Evolutionary conservation across 192 early-diverging fungal species (phyloP).

Genomic region (Paraglomus brasilianum): DNA sequence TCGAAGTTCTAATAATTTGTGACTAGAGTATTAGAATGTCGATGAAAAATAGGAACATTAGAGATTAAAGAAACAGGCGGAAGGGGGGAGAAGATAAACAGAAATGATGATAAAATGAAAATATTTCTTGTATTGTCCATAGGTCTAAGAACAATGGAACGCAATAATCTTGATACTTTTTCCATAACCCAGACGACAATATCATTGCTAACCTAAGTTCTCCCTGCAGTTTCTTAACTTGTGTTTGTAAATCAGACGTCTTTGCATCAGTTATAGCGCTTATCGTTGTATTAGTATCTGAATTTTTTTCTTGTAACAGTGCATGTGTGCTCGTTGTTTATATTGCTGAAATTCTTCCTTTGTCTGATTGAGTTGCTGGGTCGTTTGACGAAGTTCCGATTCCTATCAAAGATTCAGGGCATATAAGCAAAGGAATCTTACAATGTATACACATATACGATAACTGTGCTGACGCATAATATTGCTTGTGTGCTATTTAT

Average conservation of each 20-base stretch:
- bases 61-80: too few relatives aligned
- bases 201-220: slow-evolving; percentile 37
- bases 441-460: too few relatives aligned
- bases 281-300: slow-evolving; percentile 9
- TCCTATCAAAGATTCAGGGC: slow-evolving; percentile 41
- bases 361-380: slow-evolving; percentile 42
- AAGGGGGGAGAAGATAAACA: not conserved
- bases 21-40: slow-evolving; percentile 23
- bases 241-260: slow-evolving; percentile 33
- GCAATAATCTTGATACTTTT: too few relatives aligned
- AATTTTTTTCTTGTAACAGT: slow-evolving; percentile 45
- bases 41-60: not conserved
- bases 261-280: slow-evolving; percentile 3
- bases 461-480: too few relatives aligned
- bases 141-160: too few relatives aligned
- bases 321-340: slow-evolving; percentile 51
- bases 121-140: too few relatives aligned
- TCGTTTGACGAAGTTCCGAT: slow-evolving; percentile 45
- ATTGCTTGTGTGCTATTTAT: too few relatives aligned
- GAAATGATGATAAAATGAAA: too few relatives aligned
- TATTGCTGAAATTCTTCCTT: slow-evolving; percentile 57
- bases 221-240: slow-evolving; percentile 33
- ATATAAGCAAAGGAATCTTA: too few relatives aligned
- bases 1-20: slow-evolving; percentile 19
- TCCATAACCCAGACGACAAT: too few relatives aligned